phyloP scores from a whole-genome alignment of 164 flowering plant species.

The Liriodendron chinense region DNA sequence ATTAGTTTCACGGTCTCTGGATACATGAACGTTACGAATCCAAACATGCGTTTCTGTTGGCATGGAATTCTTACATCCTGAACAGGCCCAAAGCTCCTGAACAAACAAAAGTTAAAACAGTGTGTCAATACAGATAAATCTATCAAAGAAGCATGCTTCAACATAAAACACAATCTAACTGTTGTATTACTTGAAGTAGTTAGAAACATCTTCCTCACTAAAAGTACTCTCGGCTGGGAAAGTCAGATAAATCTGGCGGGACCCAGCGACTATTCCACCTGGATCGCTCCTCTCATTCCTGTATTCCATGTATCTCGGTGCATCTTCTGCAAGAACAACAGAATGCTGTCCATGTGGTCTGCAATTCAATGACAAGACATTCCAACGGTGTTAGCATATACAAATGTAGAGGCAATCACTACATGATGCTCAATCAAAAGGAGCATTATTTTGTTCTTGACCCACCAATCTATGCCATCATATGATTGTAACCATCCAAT shows the following conservation, averaged over 20 bases:
- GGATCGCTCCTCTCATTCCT: constrained; percentile 59
- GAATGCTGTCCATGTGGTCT: constrained; percentile 97
- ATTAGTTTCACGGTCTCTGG: constrained; percentile 70
- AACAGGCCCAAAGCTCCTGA: constrained; percentile 76
- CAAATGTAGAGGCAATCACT: neutral
- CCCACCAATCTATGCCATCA: too few species aligned
- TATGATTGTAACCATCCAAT: too few species aligned
- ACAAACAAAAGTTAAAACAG: constrained; percentile 1
- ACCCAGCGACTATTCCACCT: constrained; percentile 62
- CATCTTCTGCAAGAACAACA: constrained; percentile 79
- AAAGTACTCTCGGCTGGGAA: constrained; percentile 96
- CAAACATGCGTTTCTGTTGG: constrained; percentile 90
- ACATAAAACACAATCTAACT: neutral
- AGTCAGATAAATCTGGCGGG: constrained; percentile 88
- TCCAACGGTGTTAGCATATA: too few species aligned
- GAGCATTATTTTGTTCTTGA: neutral
- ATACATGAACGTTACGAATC: constrained; percentile 80
- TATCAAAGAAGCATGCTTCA: neutral
- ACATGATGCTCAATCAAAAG: too few species aligned
- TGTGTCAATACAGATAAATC: neutral
- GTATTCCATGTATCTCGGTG: constrained; percentile 48
- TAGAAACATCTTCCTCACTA: constrained; percentile 78
- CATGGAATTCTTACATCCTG: constrained; percentile 97
- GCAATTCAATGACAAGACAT: constrained; percentile 20
- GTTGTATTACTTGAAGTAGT: constrained; percentile 63